These are phyloP conservation scores for Aspergillus japonicus DNA, from an alignment of 2,329 filamentous ascomycete genomes.

Conservation along the genomic window DNA sequence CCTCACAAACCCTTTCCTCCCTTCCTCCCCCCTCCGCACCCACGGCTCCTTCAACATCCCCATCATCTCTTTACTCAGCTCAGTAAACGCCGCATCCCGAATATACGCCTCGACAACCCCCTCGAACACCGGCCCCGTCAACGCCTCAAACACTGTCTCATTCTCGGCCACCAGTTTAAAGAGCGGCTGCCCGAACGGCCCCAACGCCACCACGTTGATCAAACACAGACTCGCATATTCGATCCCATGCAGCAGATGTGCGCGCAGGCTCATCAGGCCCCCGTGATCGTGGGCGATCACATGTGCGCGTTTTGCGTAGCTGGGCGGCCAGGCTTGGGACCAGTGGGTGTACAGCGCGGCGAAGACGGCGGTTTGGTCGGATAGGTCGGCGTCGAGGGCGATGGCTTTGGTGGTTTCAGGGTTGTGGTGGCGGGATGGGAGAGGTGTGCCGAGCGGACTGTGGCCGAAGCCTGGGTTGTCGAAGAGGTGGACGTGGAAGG, in stretches of 20 bases:
- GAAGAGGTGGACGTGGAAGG: constrained; percentile 45
- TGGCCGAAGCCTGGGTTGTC: constrained; percentile 49
- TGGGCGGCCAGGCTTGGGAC: constrained; percentile 12
- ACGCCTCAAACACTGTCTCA: constrained; percentile 35
- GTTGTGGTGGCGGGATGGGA: too few relatives aligned
- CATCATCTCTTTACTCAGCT: constrained; percentile 34
- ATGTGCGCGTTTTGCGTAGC: constrained; percentile 28
- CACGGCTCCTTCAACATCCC: constrained; percentile 40
- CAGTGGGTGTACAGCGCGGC: constrained; percentile 41
- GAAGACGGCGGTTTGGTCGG: constrained; percentile 39
- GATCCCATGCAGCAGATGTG: constrained; percentile 38
- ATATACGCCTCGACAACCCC: constrained; percentile 44
- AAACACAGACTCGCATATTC: constrained; percentile 43
- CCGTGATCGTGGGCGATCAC: constrained; percentile 50
- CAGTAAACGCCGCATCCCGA: constrained; percentile 36
- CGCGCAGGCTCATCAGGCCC: constrained; percentile 43
- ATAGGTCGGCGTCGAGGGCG: constrained; percentile 37
- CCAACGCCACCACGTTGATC: constrained; percentile 46
- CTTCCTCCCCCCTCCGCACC: constrained; percentile 30
- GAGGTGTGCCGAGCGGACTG: constrained; percentile 30
- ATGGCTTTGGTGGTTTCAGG: constrained; percentile 8
- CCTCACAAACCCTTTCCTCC: constrained; percentile 37
- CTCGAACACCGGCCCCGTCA: constrained; percentile 37
- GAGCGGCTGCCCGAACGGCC: constrained; percentile 45
- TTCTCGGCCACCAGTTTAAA: constrained; percentile 44